phyloP scores from a whole-genome alignment of 2,329 filamentous ascomycete genomes.

The Gaeumannomyces tritici region DNA sequence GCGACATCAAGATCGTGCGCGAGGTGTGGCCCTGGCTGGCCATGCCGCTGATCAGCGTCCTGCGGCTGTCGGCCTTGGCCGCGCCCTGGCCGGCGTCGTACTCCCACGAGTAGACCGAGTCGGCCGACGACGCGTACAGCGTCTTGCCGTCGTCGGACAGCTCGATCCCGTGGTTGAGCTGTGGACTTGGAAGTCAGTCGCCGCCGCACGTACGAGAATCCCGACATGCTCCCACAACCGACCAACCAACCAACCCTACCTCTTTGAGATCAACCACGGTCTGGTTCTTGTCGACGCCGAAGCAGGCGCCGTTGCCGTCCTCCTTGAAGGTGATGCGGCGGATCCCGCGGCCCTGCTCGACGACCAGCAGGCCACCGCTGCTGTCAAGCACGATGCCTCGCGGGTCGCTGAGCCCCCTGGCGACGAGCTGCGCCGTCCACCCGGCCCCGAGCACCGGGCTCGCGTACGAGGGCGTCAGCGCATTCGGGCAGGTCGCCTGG shows the following conservation, averaged over 20 bases:
- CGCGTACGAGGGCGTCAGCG: constrained; percentile 15
- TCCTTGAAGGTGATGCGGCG: constrained; percentile 29
- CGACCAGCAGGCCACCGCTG: constrained; percentile 33
- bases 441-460: constrained; percentile 19
- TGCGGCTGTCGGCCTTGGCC: constrained; percentile 25
- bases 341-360: constrained; percentile 32
- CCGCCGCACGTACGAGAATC: not conserved
- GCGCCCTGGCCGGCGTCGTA: constrained; percentile 48
- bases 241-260: too few relatives aligned
- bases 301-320: constrained; percentile 28
- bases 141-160: constrained; percentile 41
- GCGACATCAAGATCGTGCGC: constrained; percentile 55
- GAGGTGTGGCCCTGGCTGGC: constrained; percentile 51
- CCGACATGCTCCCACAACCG: too few relatives aligned
- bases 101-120: constrained; percentile 52
- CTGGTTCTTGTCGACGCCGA: constrained; percentile 24
- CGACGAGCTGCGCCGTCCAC: constrained; percentile 23
- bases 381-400: constrained; percentile 35
- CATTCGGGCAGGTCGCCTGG: constrained; percentile 13
- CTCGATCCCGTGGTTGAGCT: constrained; percentile 49
- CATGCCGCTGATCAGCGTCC: constrained; percentile 54
- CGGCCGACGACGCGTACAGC: constrained; percentile 46
- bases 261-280: constrained; percentile 20
- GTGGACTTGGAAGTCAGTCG: not conserved
- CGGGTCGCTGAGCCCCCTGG: constrained; percentile 24